phyloP scores from a whole-genome alignment of 768 basidiomycete genomes.

The Boletus bicolor region DNA sequence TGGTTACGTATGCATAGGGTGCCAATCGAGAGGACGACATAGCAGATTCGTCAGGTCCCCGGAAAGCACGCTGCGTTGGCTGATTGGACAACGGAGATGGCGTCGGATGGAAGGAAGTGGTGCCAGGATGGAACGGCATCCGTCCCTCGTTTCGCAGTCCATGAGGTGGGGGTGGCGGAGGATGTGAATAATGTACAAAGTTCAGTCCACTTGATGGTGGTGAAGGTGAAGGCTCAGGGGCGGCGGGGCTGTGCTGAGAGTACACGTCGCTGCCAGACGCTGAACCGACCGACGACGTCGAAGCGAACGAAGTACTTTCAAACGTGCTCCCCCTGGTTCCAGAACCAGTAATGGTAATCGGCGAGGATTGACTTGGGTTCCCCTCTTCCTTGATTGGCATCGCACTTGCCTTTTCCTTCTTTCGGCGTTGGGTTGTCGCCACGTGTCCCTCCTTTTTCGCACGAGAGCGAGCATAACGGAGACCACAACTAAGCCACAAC shows the following conservation, averaged over 20 bases:
- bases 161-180: conserved; percentile 36
- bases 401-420: conserved; percentile 50
- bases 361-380: conserved; percentile 25
- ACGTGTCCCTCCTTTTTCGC: conserved; percentile 81
- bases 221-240: conserved; percentile 57
- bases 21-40: conserved; percentile 38
- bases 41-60: conserved; percentile 35
- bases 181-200: conserved; percentile 56
- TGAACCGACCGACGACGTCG: conserved; percentile 51
- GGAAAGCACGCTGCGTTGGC: conserved; percentile 33
- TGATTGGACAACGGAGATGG: conserved; percentile 40
- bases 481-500: conserved; percentile 59
- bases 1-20: conserved; percentile 35
- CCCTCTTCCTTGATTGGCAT: conserved; percentile 27
- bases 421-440: conserved; percentile 50
- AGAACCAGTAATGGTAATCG: conserved; percentile 45
- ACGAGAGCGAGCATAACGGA: conserved; percentile 82
- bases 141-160: conserved; percentile 31
- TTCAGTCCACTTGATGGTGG: conserved; percentile 53
- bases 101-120: conserved; percentile 35
- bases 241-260: conserved; percentile 43
- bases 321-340: conserved; percentile 44
- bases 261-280: conserved; percentile 57
- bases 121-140: conserved; percentile 22
- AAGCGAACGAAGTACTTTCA: conserved; percentile 47